Evolutionary conservation across 305 asterid species (phyloP).

Genomic region (Fraxinus albicans): DNA sequence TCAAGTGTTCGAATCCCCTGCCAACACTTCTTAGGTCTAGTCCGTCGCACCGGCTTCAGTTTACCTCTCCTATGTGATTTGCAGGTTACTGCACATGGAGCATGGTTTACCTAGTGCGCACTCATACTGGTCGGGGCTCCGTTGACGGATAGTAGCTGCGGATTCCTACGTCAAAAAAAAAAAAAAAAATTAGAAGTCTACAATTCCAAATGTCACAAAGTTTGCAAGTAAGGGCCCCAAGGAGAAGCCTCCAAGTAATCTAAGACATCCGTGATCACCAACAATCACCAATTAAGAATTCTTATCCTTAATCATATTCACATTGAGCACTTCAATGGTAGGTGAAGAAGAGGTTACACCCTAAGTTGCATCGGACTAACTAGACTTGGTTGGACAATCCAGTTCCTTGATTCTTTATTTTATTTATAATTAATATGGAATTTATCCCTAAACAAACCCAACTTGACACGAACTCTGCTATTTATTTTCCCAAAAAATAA

Average conservation of each 20-base stretch:
- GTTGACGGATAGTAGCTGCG: no score
- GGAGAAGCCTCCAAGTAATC: slow-evolving; percentile 24
- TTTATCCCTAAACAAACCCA: not conserved
- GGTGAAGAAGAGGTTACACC: not conserved
- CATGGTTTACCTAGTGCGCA: no score
- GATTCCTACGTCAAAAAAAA: no score
- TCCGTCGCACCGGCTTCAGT: no score
- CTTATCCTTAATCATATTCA: not conserved
- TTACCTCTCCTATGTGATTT: no score
- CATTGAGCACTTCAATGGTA: not conserved
- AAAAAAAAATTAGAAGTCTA: not conserved
- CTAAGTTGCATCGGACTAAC: not conserved
- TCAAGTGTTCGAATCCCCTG: no score
- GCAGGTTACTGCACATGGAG: no score
- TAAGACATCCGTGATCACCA: not conserved
- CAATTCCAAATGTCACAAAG: slow-evolving; percentile 1
- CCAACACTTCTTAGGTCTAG: no score
- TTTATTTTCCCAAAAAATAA: no score
- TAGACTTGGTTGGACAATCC: not conserved
- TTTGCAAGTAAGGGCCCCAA: not conserved
- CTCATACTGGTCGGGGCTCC: no score
- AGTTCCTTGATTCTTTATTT: not conserved
- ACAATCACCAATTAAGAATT: not conserved
- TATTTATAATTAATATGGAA: not conserved
- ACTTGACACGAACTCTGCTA: not conserved